phyloP scores from a whole-genome alignment of 202 grass and related monocot genomes.

The Cymbopogon flexuosus region DNA sequence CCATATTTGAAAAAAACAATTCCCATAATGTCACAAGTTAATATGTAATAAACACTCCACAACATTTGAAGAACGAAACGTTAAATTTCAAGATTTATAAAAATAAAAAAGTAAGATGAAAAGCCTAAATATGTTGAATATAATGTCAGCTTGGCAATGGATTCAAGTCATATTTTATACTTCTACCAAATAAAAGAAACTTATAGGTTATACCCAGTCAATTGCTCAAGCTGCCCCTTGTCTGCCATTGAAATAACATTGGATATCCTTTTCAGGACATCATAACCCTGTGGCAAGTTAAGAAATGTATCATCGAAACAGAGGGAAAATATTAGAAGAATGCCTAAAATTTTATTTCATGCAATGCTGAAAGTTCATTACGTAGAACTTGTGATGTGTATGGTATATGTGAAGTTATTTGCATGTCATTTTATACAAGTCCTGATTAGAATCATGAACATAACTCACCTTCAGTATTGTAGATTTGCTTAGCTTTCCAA shows the following conservation, averaged over 20 bases:
- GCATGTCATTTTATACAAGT: not conserved
- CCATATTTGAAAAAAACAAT: not conserved
- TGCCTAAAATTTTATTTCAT: not conserved
- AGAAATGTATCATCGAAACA: slow-evolving; percentile 33
- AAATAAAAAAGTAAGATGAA: not conserved
- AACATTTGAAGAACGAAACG: not conserved
- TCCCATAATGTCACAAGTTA: not conserved
- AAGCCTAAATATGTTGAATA: not conserved
- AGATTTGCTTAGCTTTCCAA: slow-evolving; percentile 93
- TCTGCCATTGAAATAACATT: slow-evolving; percentile 64
- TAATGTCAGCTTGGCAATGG: not conserved
- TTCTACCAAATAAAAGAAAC: slow-evolving; percentile 11
- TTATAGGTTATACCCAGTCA: slow-evolving; percentile 57
- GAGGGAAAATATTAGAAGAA: not conserved
- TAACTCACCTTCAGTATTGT: slow-evolving; percentile 82
- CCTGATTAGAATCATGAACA: not conserved
- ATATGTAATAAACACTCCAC: not conserved
- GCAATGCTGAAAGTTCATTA: not conserved
- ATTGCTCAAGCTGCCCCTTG: slow-evolving; percentile 72
- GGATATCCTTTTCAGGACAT: slow-evolving; percentile 81
- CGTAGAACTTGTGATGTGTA: not conserved
- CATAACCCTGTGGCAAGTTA: slow-evolving; percentile 68
- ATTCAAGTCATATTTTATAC: not conserved
- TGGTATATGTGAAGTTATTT: not conserved
- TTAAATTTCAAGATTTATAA: not conserved